phyloP scores from a whole-genome alignment of 495 filamentous ascomycete genomes.

The Mycothermus thermophilus region DNA sequence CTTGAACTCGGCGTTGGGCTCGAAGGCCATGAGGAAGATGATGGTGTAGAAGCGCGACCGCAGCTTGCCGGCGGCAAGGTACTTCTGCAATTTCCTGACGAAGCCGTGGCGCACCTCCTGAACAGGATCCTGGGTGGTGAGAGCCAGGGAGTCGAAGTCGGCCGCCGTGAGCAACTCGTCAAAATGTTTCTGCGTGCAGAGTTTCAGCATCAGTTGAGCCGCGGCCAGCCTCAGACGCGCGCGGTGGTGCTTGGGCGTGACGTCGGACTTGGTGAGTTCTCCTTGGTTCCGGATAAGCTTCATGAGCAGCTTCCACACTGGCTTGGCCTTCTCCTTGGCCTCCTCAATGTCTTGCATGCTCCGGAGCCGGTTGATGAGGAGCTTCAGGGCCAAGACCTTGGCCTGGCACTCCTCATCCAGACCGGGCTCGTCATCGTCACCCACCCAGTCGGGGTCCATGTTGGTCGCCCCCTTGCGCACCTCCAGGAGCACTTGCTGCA shows the following conservation, averaged over 20 bases:
- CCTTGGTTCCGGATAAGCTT: slow-evolving; percentile 60
- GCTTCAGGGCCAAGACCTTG: slow-evolving; percentile 79
- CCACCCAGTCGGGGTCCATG: slow-evolving; percentile 49
- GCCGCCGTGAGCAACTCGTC: slow-evolving; percentile 58
- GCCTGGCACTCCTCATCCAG: slow-evolving; percentile 70
- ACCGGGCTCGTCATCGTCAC: slow-evolving; percentile 46
- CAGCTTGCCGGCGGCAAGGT: slow-evolving; percentile 54
- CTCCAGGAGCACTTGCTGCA: slow-evolving; percentile 59
- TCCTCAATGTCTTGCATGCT: slow-evolving; percentile 45
- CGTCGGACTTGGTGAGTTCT: slow-evolving; percentile 58
- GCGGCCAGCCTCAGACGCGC: slow-evolving; percentile 68
- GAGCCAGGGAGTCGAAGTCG: slow-evolving; percentile 68
- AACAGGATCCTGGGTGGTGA: slow-evolving; percentile 65
- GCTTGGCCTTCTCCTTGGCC: slow-evolving; percentile 48
- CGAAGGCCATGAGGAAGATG: slow-evolving; percentile 79
- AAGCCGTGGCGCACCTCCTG: slow-evolving; percentile 63
- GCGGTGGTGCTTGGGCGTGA: slow-evolving; percentile 62
- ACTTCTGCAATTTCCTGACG: slow-evolving; percentile 73
- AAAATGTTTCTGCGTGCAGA: slow-evolving; percentile 58
- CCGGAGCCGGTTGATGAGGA: slow-evolving; percentile 74
- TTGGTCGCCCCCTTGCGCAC: slow-evolving; percentile 43
- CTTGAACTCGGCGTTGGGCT: slow-evolving; percentile 56
- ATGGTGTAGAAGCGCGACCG: slow-evolving; percentile 71
- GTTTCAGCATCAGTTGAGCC: slow-evolving; percentile 67
- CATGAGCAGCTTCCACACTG: slow-evolving; percentile 65